These are phyloP conservation scores for Pezicula carpinea DNA, from an alignment of 2,329 filamentous ascomycete genomes.

Conservation along the genomic window DNA sequence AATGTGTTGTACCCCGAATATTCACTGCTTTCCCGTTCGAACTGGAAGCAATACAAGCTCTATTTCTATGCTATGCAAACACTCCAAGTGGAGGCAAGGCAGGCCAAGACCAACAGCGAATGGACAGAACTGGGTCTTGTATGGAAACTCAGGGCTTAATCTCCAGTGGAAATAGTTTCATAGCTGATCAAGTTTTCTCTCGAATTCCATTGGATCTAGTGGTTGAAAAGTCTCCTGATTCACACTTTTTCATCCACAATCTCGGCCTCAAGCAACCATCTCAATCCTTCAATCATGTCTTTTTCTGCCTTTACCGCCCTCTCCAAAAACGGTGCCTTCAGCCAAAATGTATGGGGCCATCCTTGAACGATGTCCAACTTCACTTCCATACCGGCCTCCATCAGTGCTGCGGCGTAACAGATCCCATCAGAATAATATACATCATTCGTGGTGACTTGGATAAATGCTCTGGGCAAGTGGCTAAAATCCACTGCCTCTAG, in stretches of 20 bases:
- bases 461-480: constrained; percentile 36
- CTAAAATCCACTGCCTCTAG: constrained; percentile 28
- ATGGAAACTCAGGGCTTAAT: too few relatives aligned
- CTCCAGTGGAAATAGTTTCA: too few relatives aligned
- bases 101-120: too few relatives aligned
- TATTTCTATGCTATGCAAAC: background rate
- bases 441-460: constrained; percentile 47
- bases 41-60: background rate
- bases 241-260: background rate
- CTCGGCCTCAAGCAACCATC: constrained; percentile 31
- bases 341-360: constrained; percentile 50
- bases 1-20: background rate
- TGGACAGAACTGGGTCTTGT: too few relatives aligned
- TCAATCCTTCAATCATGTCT: constrained; percentile 35
- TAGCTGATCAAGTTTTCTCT: background rate
- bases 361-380: constrained; percentile 38
- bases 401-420: constrained; percentile 42
- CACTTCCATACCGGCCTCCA: constrained; percentile 35
- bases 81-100: too few relatives aligned
- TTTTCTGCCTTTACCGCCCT: constrained; percentile 34
- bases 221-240: background rate
- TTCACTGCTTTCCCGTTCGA: too few relatives aligned
- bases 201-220: background rate
- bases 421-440: constrained; percentile 46
- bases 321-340: constrained; percentile 37